Base-by-base conservation (phyloP, 257 asterid genomes). In the Fraxinus americana region DNA sequence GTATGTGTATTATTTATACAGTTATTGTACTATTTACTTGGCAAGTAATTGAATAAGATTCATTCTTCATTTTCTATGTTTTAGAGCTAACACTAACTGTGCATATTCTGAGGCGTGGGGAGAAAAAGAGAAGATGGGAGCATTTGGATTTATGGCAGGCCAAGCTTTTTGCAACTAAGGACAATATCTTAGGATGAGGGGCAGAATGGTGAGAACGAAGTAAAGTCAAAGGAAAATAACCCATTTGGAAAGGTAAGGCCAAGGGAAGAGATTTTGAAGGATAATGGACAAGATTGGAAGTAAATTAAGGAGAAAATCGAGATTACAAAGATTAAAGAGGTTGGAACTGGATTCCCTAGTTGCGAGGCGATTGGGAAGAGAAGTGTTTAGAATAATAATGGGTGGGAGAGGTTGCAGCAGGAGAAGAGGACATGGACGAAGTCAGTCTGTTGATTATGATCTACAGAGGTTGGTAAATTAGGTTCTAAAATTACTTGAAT, bases 231-330 rank as follows among this genome's bases (percentile, higher is more conserved):
- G 1, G 27, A 71, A 23, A 5, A 77, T 54, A 96, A 84, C 77
- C 99, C 99, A 0, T 96, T 96, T 71, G 97, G 99, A 11, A 89
- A 81, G 48, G 99, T 98, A 0, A 85, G 99, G 83, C 99, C 99
- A 2, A 92, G 98, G 57, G 98, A 96, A 85, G 99, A 93, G 84
- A 98, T 93, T 38, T 82, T 96, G 91, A 96, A 90, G 92, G 95
- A 90, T 82, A 91, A 92, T 87, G 99, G 98, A 7, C 92, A 91
- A 67, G 97, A 96, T 79, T 88, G 92, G 92, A 96, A 92, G 90
- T 96, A 92, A 80, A 85, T 92, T 82, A 96, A 91, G 57, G 94
- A 89, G 77, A 92, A 91, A 88, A 89, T 93, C 0, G 96, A 91
- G 82, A 73, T 91, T 34, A 68, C 71, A 0, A 93, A 88, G 92